Evolutionary conservation across 805 yeast genomes (phyloP), one percentile per base, ranked within the genome.

Genomic region (Starmerella roubikii): DNA sequence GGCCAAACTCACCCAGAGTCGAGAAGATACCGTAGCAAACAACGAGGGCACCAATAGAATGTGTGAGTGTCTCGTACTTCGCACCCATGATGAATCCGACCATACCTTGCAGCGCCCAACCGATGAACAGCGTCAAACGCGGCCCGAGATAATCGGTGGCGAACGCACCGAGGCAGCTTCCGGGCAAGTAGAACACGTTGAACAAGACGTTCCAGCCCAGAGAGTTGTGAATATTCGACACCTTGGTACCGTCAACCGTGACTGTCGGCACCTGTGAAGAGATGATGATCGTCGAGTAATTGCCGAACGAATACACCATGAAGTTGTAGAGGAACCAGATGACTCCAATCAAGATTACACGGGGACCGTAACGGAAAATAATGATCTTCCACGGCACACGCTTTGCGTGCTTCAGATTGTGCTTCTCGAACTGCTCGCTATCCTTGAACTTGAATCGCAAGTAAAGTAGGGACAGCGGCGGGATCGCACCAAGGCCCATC

Each of bases 261-360:
- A 8, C 10, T 7, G 24, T 22, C 10, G 75, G 71, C 29, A 69
- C 66, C 43, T 81, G 69, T 38, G 79, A 64, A 29, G 64, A 62
- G 47, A 85, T 62, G 50, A 88, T 83, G 44, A 71, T 69, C 11
- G 86, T 64, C 6, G 93, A 80, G 61, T 78, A 85, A 52, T 81
- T 72, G 52, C 93, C 86, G 57, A 83, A 85, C 0, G 94, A 83
- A 60, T 84, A 88, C 11, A 76, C 72, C 29, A 85, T 75, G 60
- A 86, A 83, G 62, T 88, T 93, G 57, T 86, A 88, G 52, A 84
- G 66, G 65, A 83, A 85, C 97, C 97, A 86, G 53, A 86, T 74
- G 36, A 80, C 51, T 5, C 88, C 65, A 21, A 84, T 81, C 33
- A 83, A 62, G 9, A 65, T 32, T 42, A 85, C 62, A 57, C 95